Percentiles rank a stretch among this genome's conserved stretches.
Evolutionary conservation across 2,329 filamentous ascomycete genomes (phyloP).

Genomic region (Colletotrichum tofieldiae): DNA sequence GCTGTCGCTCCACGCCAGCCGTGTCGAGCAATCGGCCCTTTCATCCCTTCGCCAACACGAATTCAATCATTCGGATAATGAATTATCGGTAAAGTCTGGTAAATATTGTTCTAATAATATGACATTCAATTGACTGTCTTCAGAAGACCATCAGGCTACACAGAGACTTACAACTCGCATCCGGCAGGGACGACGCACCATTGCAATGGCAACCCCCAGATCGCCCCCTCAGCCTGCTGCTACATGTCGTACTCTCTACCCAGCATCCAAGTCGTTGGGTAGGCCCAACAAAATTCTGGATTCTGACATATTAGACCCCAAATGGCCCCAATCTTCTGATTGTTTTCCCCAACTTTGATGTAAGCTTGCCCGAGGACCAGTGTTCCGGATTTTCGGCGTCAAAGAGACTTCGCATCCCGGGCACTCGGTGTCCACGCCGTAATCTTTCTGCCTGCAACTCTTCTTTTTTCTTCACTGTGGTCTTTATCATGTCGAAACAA

Average conservation of each 20-base stretch:
- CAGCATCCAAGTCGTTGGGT: background rate
- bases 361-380: background rate
- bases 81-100: background rate
- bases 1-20: background rate
- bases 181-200: background rate
- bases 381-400: background rate
- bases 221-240: slow-evolving; percentile 5
- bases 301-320: background rate
- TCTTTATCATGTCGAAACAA: background rate
- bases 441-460: background rate
- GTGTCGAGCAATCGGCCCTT: background rate
- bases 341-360: background rate
- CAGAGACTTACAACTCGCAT: background rate
- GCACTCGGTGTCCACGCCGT: background rate
- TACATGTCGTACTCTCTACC: background rate
- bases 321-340: background rate
- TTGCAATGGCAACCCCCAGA: background rate
- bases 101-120: no score
- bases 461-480: background rate
- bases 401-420: background rate
- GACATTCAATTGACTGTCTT: background rate
- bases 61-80: background rate
- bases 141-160: no score
- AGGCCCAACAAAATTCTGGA: background rate
- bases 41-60: background rate